A percentile compares a stretch with the other conserved stretches of the same genome.
Conservation (phyloP, 169 alveolate species). For the Eimeria tenella region DNA sequence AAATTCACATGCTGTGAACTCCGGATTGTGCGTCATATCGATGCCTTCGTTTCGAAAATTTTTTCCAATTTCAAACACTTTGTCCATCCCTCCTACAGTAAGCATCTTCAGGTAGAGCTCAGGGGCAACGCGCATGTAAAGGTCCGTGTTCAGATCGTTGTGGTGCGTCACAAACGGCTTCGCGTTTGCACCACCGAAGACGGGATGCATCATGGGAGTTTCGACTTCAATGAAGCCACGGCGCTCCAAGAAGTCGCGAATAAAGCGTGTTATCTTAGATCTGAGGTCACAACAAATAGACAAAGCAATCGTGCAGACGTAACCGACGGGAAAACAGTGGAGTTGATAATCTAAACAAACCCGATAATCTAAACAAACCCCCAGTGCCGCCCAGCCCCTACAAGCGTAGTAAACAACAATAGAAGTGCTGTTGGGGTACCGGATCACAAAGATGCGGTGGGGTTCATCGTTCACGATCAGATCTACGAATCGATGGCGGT, state of each 20-base stretch:
- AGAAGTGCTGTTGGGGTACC: conserved; percentile 79
- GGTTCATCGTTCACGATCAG: conserved; percentile 94
- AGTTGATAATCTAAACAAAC: background rate
- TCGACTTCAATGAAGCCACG: conserved; percentile 97
- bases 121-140: conserved; percentile 99
- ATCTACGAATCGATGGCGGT: conserved; percentile 98
- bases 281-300: conserved; percentile 71
- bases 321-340: background rate
- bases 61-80: conserved; percentile 99
- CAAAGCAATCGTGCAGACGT: no score
- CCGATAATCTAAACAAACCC: background rate
- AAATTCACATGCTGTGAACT: conserved; percentile 99
- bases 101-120: conserved; percentile 97
- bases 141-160: conserved; percentile 96
- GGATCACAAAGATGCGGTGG: conserved; percentile 93
- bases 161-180: conserved; percentile 98
- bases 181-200: conserved; percentile 99
- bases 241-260: conserved; percentile 92
- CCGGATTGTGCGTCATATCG: conserved; percentile 99
- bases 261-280: conserved; percentile 87
- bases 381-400: no score
- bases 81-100: conserved; percentile 98
- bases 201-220: conserved; percentile 99
- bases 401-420: no score
- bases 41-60: conserved; percentile 99